Conservation (phyloP, 1,284 basidiomycete genomes). For the Omphalotus olearius region DNA sequence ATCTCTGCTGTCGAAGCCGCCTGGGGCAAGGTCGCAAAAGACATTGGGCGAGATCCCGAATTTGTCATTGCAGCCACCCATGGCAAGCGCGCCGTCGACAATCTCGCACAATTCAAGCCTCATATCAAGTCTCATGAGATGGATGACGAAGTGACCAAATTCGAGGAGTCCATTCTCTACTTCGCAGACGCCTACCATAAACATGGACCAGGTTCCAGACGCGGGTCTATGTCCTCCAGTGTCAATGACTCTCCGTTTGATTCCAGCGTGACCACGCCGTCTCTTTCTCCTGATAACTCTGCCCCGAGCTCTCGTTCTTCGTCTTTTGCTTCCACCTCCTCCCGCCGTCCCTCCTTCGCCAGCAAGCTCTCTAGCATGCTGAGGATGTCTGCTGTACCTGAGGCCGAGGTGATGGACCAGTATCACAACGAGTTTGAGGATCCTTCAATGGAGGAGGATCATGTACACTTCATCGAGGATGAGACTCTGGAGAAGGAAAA, state of each 20-base stretch:
- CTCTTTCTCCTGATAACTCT: constrained; percentile 30
- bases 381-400: constrained; percentile 36
- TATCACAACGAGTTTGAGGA: constrained; percentile 27
- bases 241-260: constrained; percentile 20
- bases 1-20: constrained; percentile 77
- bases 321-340: constrained; percentile 31
- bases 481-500: constrained; percentile 34
- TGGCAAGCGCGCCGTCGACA: constrained; percentile 70
- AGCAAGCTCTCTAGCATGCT: constrained; percentile 44
- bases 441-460: constrained; percentile 8
- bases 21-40: constrained; percentile 71
- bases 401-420: constrained; percentile 31
- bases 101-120: constrained; percentile 57
- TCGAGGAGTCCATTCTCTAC: constrained; percentile 69
- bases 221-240: constrained; percentile 19
- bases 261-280: constrained; percentile 37
- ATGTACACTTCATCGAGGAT: constrained; percentile 35
- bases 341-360: constrained; percentile 49
- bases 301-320: constrained; percentile 38
- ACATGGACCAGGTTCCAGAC: constrained; percentile 36
- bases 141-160: constrained; percentile 62
- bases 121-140: constrained; percentile 57
- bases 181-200: constrained; percentile 64
- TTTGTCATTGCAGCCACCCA: constrained; percentile 71
- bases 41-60: constrained; percentile 63